Evolutionary conservation across 148 eudicot species (phyloP).

Genomic region (Amaranthus palmeri): DNA sequence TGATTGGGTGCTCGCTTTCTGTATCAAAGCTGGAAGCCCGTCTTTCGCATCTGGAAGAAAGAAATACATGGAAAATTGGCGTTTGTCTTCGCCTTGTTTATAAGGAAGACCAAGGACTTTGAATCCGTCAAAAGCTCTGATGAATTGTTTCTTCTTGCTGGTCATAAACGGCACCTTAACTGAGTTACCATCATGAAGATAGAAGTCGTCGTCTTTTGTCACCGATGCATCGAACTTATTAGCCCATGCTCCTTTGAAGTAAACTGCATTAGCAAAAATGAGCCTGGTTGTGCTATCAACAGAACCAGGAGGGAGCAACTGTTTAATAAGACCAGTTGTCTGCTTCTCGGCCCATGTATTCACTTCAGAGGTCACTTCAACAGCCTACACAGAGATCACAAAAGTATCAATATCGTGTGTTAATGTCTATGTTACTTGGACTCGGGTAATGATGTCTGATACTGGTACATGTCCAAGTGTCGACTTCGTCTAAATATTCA

Average conservation of each 20-base stretch:
- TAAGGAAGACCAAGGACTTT: slow-evolving; percentile 71
- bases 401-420: not conserved
- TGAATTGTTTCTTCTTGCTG: slow-evolving; percentile 47
- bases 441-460: no score
- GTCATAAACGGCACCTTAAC: slow-evolving; percentile 73
- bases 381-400: slow-evolving; percentile 34
- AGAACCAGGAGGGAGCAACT: slow-evolving; percentile 56
- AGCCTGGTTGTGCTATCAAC: slow-evolving; percentile 51
- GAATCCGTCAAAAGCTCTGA: slow-evolving; percentile 42
- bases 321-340: slow-evolving; percentile 69
- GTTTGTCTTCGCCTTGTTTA: slow-evolving; percentile 56
- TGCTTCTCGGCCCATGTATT: slow-evolving; percentile 70
- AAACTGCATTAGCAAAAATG: slow-evolving; percentile 67
- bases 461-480: no score
- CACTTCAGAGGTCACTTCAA: slow-evolving; percentile 47
- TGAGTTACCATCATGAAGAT: slow-evolving; percentile 54
- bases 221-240: slow-evolving; percentile 49
- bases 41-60: slow-evolving; percentile 63
- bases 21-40: slow-evolving; percentile 50
- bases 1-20: slow-evolving; percentile 40
- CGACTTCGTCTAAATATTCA: no score
- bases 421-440: no score
- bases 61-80: slow-evolving; percentile 70
- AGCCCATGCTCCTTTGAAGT: slow-evolving; percentile 77
- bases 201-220: slow-evolving; percentile 52